Base-by-base conservation (phyloP, 139 green algal species). In the Closterium sp. region DNA sequence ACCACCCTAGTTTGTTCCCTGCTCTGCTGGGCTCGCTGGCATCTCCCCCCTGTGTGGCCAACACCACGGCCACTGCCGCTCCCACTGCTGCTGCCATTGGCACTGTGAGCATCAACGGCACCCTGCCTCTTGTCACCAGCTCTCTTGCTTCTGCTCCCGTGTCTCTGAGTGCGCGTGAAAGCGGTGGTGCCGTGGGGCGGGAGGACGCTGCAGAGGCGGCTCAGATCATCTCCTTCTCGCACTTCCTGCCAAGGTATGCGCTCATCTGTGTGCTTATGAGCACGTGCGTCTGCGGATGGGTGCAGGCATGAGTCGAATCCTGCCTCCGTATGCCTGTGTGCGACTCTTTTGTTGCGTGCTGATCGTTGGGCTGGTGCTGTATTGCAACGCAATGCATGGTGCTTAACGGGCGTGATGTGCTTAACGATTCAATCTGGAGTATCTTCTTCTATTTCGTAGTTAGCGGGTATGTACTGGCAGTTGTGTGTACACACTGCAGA, bases 171-270 rank as follows among this genome's bases (percentile, higher is more conserved):
- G 55, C 55, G 12, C 55, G 2, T 76, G 55, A 76, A 19, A 12
- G 12, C 55, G 25, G 55, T 76, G 55, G 16, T 28, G 12, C 55
- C 25, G 55, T 76, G 55, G n/a, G n/a, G n/a, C n/a, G n/a, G n/a
- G 55, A 28, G 55, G 55, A 19, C 55, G 25, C 16, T 28, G 12
- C 55, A 76, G 55, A 76, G 55, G 55, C 16, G 3, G 55, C 25
- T 10, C 55, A 76, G 31, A 83, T 95, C 33, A 87, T 95, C 21
- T 91, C 89, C 30, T 94, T 94, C 69, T 94, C 90, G 12, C 94
- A 95, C 38, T 95, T 95, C 89, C 84, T 95, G 83, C 94, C 94
- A 28, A 94, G 91, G 91, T 91, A n/a, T 76, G 90, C 35, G 55
- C n/a, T n/a, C n/a, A 9, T 84, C 16, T 12, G 38, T 12, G 8